phyloP scores from a whole-genome alignment of 441 rosid genomes.

The Cnidoscolus chayamansa region DNA sequence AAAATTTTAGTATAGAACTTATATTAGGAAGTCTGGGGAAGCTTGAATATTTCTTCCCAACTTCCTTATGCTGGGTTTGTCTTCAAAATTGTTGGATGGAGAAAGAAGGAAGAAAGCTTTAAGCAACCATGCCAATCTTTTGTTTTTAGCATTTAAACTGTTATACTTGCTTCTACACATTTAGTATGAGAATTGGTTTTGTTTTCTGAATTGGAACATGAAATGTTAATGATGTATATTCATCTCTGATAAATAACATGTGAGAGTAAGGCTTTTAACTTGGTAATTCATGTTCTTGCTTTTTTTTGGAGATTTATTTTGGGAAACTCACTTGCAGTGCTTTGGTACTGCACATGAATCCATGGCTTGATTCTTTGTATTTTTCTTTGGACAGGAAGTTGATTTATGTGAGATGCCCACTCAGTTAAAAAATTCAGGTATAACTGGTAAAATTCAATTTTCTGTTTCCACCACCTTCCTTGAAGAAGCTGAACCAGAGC shows the following conservation, averaged over 20 bases:
- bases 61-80: not conserved
- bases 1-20: not conserved
- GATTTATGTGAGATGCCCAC: conserved; percentile 33
- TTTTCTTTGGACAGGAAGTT: conserved; percentile 43
- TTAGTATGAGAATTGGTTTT: not conserved
- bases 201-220: conserved; percentile 1
- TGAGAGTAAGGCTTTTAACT: not conserved
- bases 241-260: too few species aligned
- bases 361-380: conserved; percentile 9
- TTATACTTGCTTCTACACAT: not conserved
- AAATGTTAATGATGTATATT: not conserved
- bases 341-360: not conserved
- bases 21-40: not conserved
- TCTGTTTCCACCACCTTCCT: not conserved
- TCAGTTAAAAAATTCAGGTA: conserved; percentile 28
- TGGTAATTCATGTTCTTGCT: not conserved
- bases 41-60: not conserved
- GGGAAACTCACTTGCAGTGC: not conserved
- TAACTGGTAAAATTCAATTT: conserved; percentile 21
- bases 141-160: not conserved
- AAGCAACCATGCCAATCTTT: not conserved
- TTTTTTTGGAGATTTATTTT: not conserved
- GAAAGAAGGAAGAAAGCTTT: not conserved
- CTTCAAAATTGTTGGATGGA: not conserved
- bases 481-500: not conserved